Evolutionary conservation across 345 rosid genomes (phyloP), one percentile per base, ranked within the genome.

Genomic region (Orychophragmus violaceus): DNA sequence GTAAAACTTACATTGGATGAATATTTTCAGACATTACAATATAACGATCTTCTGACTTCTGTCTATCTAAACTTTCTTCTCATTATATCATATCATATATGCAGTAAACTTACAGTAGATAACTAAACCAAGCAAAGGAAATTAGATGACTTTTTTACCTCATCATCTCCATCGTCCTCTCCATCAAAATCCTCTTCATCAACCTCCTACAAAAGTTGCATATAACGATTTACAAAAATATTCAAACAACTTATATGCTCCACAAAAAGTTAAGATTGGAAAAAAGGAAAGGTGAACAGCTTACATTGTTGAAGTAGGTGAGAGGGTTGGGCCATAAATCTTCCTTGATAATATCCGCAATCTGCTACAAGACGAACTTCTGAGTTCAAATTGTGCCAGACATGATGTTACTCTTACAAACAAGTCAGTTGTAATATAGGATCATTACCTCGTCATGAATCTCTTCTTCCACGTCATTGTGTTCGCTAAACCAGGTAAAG

Each of bases 251-350:
- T 54, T 54, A 24, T 57, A 23, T n/a, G 28, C 55, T 42, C 58
- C 17, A 69, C 46, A 56, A 19, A n/a, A 30, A 18, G 19, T 21
- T 36, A 16, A 32, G 18, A 35, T 1, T 12, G 36, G 37, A n/a
- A 59, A 16, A 66, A 46, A 5, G 55, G 37, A 51, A 27, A 4
- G 59, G 21, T 29, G 22, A 64, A 19, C 41, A 69, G 48, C 36
- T 79, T 82, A 93, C 97, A 81, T 75, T 87, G 82, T 82, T 88
- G 57, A 93, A 93, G 68, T 84, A 90, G 46, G 82, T 78, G 57
- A 90, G 86, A 66, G 98, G 97, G 85, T 90, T 90, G 52, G 96
- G 86, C 98, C 98, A 93, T 44, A 93, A 70, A 58, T 93, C 97
- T 77, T 88, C 98, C 84, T 93, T 93, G 74, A 93, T 90, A 22